These are phyloP conservation scores for Nothophaeocryptopus gaeumannii DNA, from an alignment of 2,329 filamentous ascomycete genomes.

Conservation along the genomic window DNA sequence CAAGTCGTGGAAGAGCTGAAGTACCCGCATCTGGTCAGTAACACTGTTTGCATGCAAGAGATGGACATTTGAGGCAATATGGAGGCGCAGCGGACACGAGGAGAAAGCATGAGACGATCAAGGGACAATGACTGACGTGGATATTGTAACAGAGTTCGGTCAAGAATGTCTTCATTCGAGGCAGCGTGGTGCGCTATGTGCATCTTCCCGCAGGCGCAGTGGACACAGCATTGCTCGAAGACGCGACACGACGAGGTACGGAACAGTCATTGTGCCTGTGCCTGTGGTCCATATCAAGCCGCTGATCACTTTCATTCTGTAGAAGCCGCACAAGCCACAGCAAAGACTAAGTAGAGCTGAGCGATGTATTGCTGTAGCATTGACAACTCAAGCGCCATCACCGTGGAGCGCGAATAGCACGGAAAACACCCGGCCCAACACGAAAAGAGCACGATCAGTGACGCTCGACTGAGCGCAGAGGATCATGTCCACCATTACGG, in stretches of 20 bases:
- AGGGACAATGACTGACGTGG: slow-evolving; percentile 4
- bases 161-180: slow-evolving; percentile 94
- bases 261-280: not conserved
- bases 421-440: too few relatives aligned
- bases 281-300: slow-evolving; percentile 2
- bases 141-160: slow-evolving; percentile 61
- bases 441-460: too few relatives aligned
- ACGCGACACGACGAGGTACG: slow-evolving; percentile 81
- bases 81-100: too few relatives aligned
- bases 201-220: slow-evolving; percentile 80
- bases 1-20: slow-evolving; percentile 87
- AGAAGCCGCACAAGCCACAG: slow-evolving; percentile 35
- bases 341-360: slow-evolving; percentile 34
- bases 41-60: not conserved
- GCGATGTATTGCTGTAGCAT: not conserved
- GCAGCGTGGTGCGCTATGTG: slow-evolving; percentile 89
- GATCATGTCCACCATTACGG: too few relatives aligned
- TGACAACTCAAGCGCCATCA: too few relatives aligned
- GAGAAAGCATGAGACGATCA: not conserved
- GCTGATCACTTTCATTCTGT: slow-evolving; percentile 1
- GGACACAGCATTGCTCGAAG: slow-evolving; percentile 81
- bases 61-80: too few relatives aligned
- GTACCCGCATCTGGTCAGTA: slow-evolving; percentile 84
- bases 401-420: too few relatives aligned
- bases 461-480: too few relatives aligned